Percentiles rank a stretch among this genome's conserved stretches.
Evolutionary conservation across 2,329 filamentous ascomycete genomes (phyloP).

Genomic region (Claviceps sorghi): DNA sequence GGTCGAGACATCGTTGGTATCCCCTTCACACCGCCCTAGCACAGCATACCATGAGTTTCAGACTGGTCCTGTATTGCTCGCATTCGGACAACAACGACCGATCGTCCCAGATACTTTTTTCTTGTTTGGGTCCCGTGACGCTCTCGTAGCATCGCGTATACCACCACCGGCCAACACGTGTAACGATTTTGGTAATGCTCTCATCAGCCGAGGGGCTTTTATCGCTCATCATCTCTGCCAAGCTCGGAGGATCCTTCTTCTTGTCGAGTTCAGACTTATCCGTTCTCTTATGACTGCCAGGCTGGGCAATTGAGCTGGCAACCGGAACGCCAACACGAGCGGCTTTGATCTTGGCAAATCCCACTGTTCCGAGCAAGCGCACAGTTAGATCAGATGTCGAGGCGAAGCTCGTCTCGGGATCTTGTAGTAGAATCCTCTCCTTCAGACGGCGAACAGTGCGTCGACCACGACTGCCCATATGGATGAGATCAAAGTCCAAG

Average conservation of each 20-base stretch:
- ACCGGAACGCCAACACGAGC: constrained; percentile 69
- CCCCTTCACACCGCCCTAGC: constrained; percentile 51
- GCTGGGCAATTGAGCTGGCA: constrained; percentile 33
- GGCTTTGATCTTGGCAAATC: constrained; percentile 58
- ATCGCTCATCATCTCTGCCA: constrained; percentile 61
- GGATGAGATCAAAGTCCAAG: constrained; percentile 66
- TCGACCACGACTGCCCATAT: constrained; percentile 61
- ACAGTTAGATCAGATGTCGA: constrained; percentile 48
- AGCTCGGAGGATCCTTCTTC: constrained; percentile 33
- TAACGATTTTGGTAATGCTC: constrained; percentile 82
- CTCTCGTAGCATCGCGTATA: constrained; percentile 85
- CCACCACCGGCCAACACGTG: constrained; percentile 90
- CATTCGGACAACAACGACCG: constrained; percentile 65
- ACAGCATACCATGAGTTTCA: constrained; percentile 84
- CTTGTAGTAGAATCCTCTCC: constrained; percentile 48
- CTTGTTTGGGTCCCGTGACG: constrained; percentile 32
- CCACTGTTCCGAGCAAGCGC: constrained; percentile 50
- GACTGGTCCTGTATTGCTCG: constrained; percentile 69
- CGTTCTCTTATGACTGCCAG: constrained; percentile 9
- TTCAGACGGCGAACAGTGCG: constrained; percentile 57
- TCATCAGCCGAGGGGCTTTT: constrained; percentile 59
- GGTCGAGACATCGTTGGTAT: neutral
- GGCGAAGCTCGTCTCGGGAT: constrained; percentile 45
- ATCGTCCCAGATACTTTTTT: constrained; percentile 62
- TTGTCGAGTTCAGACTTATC: constrained; percentile 9